Evolutionary conservation across 371 early-diverging fungal species (phyloP).

Genomic region (Apophysomyces ossiformis): DNA sequence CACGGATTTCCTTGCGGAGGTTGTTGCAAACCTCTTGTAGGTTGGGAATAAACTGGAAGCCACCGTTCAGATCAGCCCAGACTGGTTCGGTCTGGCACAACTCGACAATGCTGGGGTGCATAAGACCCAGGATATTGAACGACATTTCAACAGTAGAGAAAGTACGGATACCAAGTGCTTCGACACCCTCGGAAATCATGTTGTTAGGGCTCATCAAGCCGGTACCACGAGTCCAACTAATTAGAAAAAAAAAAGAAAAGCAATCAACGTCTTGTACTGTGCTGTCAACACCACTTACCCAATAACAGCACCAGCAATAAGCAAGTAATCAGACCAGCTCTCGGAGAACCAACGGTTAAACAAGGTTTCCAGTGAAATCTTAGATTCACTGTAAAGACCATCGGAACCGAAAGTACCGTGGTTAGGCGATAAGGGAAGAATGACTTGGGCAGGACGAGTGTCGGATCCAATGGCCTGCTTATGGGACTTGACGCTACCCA

Average conservation of each 20-base stretch:
- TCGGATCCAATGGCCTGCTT: constrained; percentile 78
- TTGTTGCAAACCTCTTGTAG: constrained; percentile 76
- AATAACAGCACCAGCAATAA: constrained; percentile 92
- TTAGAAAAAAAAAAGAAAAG: constrained; percentile 13
- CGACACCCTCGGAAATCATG: constrained; percentile 90
- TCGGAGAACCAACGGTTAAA: constrained; percentile 95
- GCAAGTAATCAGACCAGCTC: constrained; percentile 87
- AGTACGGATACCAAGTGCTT: constrained; percentile 90
- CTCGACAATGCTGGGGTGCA: constrained; percentile 85
- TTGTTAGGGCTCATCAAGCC: constrained; percentile 95
- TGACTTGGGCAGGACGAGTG: constrained; percentile 90
- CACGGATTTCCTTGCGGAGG: constrained; percentile 79
- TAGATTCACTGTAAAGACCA: constrained; percentile 94
- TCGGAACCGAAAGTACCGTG: constrained; percentile 95
- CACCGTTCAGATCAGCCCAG: constrained; percentile 95
- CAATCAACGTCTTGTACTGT: neutral
- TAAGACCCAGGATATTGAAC: constrained; percentile 90
- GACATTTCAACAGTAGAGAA: constrained; percentile 95
- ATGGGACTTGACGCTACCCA: constrained; percentile 86
- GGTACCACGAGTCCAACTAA: constrained; percentile 94
- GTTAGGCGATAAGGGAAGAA: constrained; percentile 95
- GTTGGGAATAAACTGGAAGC: constrained; percentile 85
- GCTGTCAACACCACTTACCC: constrained; percentile 52
- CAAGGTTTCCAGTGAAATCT: constrained; percentile 91
- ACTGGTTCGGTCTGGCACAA: constrained; percentile 84